Evolutionary conservation across 225 moss, liverwort and hornwort genomes (phyloP).

Genomic region (Ulota crispa): DNA sequence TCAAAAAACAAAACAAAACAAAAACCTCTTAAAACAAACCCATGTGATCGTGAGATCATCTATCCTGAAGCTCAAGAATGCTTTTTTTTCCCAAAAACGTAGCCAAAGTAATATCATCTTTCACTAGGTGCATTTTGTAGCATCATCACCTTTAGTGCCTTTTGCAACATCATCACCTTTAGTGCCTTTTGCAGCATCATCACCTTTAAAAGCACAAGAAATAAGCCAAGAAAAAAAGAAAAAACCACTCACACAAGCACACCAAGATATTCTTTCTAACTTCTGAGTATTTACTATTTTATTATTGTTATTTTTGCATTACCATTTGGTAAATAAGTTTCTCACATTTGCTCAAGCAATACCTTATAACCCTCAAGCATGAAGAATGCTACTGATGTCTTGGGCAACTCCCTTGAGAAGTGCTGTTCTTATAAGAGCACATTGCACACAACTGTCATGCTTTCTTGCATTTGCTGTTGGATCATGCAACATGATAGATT

Average conservation of each 20-base stretch:
- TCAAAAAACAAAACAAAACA: too few species aligned
- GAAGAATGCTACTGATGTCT: slow-evolving; percentile 19
- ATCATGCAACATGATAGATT: too few species aligned
- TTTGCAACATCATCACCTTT: too few species aligned
- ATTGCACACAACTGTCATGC: too few species aligned
- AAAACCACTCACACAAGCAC: not conserved
- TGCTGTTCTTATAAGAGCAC: slow-evolving; percentile 17
- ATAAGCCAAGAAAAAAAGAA: not conserved
- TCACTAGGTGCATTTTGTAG: too few species aligned
- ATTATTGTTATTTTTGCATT: not conserved
- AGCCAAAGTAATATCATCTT: not conserved
- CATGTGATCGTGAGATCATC: not conserved
- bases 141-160: too few species aligned
- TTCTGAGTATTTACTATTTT: not conserved
- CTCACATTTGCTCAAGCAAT: not conserved
- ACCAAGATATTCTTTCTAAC: not conserved
- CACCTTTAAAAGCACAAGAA: too few species aligned
- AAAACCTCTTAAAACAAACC: too few species aligned
- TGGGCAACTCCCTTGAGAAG: slow-evolving; percentile 17
- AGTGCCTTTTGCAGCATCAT: too few species aligned
- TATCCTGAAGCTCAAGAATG: not conserved
- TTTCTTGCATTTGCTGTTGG: too few species aligned
- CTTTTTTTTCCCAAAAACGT: not conserved
- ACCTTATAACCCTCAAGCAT: not conserved
- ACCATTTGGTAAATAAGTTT: too few species aligned